phyloP scores from a whole-genome alignment of 2,329 filamentous ascomycete species.

The Phoma sp. region DNA sequence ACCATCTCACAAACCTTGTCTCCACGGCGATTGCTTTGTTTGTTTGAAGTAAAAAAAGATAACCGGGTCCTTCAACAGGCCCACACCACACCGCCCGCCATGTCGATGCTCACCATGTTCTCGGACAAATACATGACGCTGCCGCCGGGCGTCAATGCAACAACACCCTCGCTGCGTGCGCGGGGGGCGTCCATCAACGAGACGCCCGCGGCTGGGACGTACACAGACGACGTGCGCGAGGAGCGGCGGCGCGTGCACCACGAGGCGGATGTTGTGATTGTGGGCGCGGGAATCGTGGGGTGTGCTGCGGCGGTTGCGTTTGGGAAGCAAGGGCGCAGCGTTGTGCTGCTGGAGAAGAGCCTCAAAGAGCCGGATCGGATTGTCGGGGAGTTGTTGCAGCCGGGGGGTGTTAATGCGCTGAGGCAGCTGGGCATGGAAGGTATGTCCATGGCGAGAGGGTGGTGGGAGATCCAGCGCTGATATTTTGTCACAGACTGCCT shows the following conservation, averaged over 20 bases:
- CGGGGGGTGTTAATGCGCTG: slow-evolving; percentile 83
- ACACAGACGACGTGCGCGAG: slow-evolving; percentile 42
- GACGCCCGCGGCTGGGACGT: slow-evolving; percentile 18
- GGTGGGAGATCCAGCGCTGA: slow-evolving; percentile 10
- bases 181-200: slow-evolving; percentile 21
- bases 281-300: slow-evolving; percentile 89
- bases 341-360: slow-evolving; percentile 86
- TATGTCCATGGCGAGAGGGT: slow-evolving; percentile 13
- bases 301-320: slow-evolving; percentile 85
- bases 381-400: slow-evolving; percentile 92
- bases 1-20: no score
- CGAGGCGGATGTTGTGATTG: slow-evolving; percentile 82
- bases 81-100: slow-evolving; percentile 16
- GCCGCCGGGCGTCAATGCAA: slow-evolving; percentile 28
- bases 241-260: slow-evolving; percentile 61
- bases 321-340: slow-evolving; percentile 86
- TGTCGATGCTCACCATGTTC: slow-evolving; percentile 35
- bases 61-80: slow-evolving; percentile 21
- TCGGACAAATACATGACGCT: slow-evolving; percentile 33
- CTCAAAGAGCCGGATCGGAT: slow-evolving; percentile 94
- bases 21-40: no score
- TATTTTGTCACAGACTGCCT: slow-evolving; percentile 65
- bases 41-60: neutral
- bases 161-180: slow-evolving; percentile 18
- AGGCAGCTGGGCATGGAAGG: slow-evolving; percentile 74